phyloP scores from a whole-genome alignment of 2,329 filamentous ascomycete genomes.

The Colletotrichum filicis region DNA sequence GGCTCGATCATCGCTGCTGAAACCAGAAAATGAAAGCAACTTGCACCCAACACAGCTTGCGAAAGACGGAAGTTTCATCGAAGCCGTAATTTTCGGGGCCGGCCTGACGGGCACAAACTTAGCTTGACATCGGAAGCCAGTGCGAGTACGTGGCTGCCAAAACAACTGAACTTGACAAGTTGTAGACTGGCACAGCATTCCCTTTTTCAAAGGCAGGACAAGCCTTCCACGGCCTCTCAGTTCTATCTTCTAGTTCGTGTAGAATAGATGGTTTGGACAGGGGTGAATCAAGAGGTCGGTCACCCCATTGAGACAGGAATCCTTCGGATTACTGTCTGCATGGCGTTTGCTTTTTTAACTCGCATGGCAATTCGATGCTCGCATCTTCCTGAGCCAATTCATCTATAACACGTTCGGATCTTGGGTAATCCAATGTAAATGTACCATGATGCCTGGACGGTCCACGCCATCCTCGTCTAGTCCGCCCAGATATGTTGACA shows the following conservation, averaged over 20 bases:
- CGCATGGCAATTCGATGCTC: not conserved
- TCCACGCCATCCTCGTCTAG: not conserved
- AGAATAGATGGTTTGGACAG: no score
- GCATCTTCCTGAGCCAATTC: accelerated
- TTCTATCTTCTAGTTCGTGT: not conserved
- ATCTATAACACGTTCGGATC: not conserved
- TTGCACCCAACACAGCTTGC: no score
- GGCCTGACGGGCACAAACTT: not conserved
- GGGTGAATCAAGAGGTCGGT: no score
- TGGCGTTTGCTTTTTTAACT: no score
- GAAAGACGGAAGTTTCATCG: no score
- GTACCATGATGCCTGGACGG: not conserved
- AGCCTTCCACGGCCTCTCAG: accelerated
- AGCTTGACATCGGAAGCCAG: not conserved
- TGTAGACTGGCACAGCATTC: not conserved
- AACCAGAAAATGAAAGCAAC: no score
- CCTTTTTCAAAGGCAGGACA: accelerated
- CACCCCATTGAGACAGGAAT: no score
- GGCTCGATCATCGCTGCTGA: no score
- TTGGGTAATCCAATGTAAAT: no score
- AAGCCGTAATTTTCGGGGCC: not conserved
- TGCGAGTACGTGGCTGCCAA: not conserved
- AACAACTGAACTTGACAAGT: not conserved
- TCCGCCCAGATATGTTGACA: not conserved
- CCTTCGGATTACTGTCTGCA: no score